Evolutionary conservation across 805 yeast species (phyloP).

Genomic region (Priceomyces melissophilus): DNA sequence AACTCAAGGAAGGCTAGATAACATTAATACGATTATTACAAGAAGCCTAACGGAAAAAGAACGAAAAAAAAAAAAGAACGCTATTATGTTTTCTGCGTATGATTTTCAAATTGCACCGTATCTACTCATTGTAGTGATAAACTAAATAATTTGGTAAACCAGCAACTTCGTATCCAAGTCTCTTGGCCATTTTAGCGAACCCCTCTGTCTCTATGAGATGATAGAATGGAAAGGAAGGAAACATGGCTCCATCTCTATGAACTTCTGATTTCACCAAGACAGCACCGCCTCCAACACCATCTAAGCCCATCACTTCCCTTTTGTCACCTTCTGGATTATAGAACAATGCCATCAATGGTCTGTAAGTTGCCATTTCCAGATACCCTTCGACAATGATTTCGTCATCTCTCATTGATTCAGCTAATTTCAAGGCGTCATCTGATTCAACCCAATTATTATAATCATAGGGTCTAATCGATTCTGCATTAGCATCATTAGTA

Average conservation of each 20-base stretch:
- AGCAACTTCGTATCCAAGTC: constrained; percentile 84
- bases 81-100: too few species aligned
- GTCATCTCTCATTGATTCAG: constrained; percentile 70
- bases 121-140: constrained; percentile 79
- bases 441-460: constrained; percentile 93
- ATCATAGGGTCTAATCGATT: constrained; percentile 81
- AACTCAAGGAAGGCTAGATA: too few species aligned
- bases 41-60: too few species aligned
- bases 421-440: constrained; percentile 76
- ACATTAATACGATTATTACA: too few species aligned
- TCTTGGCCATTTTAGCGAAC: constrained; percentile 95
- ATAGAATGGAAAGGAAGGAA: constrained; percentile 97
- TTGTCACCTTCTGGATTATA: constrained; percentile 63
- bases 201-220: constrained; percentile 98
- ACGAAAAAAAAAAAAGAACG: too few species aligned
- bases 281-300: constrained; percentile 98
- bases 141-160: constrained; percentile 96
- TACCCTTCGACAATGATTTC: constrained; percentile 96
- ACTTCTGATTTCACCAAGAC: constrained; percentile 95
- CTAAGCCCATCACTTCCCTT: constrained; percentile 74
- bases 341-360: constrained; percentile 91
- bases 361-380: constrained; percentile 85
- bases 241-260: constrained; percentile 99
- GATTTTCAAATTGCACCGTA: too few species aligned
- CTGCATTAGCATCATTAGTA: constrained; percentile 52